A percentile compares a stretch with the other conserved stretches of the same genome.
phyloP scores from a whole-genome alignment of 129 eudicot species.

The Flaveria sonorensis region DNA sequence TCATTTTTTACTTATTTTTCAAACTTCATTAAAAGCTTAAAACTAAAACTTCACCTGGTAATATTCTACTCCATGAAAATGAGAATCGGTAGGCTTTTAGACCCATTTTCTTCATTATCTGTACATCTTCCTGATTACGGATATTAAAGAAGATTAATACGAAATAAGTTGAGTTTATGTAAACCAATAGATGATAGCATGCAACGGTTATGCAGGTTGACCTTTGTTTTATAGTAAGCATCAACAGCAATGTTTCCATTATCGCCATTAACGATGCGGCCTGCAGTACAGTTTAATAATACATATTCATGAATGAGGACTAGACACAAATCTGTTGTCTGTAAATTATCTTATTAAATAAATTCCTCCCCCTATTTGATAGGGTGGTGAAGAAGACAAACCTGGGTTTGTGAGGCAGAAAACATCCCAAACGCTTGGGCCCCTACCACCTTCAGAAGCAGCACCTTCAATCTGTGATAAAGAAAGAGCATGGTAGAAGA shows the following conservation, averaged over 20 bases:
- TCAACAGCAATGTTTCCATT: constrained; percentile 28
- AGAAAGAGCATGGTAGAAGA: not conserved
- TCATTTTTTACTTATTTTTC: not conserved
- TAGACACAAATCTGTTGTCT: not conserved
- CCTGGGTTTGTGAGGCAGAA: constrained; percentile 41
- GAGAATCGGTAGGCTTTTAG: constrained; percentile 40
- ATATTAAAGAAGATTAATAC: not conserved
- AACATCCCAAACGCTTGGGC: constrained; percentile 48
- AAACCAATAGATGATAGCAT: not conserved
- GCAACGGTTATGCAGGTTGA: not conserved
- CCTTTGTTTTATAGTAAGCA: constrained; percentile 35
- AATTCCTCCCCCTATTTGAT: not conserved
- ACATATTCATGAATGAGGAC: not conserved
- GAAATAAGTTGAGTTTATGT: not conserved
- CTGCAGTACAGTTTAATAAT: constrained; percentile 6
- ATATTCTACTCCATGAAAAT: constrained; percentile 41
- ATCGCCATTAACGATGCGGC: constrained; percentile 33
- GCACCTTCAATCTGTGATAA: constrained; percentile 44
- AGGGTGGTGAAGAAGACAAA: constrained; percentile 1
- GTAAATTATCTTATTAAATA: not conserved
- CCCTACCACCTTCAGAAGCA: constrained; percentile 44
- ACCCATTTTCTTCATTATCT: constrained; percentile 37
- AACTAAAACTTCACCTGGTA: constrained; percentile 30
- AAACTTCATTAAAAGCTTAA: not conserved
- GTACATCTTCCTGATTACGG: constrained; percentile 36